A percentile compares a stretch with the other conserved stretches of the same genome.
Conservation (phyloP, 148 eudicot genomes). For the Nyssa sinensis region DNA sequence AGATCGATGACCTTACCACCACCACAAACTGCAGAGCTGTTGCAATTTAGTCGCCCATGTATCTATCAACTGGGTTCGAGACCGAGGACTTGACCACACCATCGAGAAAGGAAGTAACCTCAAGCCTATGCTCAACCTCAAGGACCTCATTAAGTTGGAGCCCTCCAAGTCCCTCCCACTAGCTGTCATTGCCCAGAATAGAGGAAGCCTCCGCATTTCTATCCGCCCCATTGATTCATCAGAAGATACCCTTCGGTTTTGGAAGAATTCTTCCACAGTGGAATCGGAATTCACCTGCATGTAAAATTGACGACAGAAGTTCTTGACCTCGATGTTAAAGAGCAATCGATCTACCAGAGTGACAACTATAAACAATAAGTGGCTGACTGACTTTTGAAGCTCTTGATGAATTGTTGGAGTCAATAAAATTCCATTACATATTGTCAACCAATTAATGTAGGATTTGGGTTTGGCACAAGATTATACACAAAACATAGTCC, state of each 20-base stretch:
- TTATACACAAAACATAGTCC: slow-evolving; percentile 39
- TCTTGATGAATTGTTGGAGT: slow-evolving; percentile 41
- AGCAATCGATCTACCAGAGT: slow-evolving; percentile 45
- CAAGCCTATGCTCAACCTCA: too few relatives aligned
- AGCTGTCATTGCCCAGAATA: too few relatives aligned
- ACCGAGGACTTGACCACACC: too few relatives aligned
- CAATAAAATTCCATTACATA: too few relatives aligned
- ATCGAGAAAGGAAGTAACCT: too few relatives aligned
- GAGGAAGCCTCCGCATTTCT: too few relatives aligned
- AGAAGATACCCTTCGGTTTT: slow-evolving; percentile 66
- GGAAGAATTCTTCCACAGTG: slow-evolving; percentile 51
- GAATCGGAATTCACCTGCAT: slow-evolving; percentile 50
- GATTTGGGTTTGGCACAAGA: slow-evolving; percentile 49
- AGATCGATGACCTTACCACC: slow-evolving; percentile 10
- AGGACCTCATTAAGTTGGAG: too few relatives aligned
- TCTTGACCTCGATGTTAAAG: slow-evolving; percentile 52
- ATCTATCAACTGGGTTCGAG: slow-evolving; percentile 64
- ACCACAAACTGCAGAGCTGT: slow-evolving; percentile 22
- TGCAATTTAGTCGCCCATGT: slow-evolving; percentile 40
- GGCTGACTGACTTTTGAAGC: too few relatives aligned
- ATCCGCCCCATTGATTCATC: too few relatives aligned
- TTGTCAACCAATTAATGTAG: slow-evolving; percentile 35
- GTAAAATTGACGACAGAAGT: slow-evolving; percentile 50
- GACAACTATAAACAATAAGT: too few relatives aligned
- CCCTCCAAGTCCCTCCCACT: too few relatives aligned